Conservation (phyloP, 1,284 basidiomycete species). For the Cryptococcus wingfieldii region DNA sequence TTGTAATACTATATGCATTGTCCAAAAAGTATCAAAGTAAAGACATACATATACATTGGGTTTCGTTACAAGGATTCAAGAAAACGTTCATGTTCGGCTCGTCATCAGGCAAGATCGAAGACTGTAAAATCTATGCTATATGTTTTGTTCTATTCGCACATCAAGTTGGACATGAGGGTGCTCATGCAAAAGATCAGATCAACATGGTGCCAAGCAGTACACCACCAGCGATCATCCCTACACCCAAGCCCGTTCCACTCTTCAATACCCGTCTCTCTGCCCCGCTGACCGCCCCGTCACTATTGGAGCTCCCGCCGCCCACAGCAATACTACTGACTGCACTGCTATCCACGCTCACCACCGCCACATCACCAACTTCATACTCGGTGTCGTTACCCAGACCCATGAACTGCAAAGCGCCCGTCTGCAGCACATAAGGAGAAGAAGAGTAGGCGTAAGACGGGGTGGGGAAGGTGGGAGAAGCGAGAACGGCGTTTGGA, state of each 20-base stretch:
- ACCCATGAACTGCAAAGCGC: slow-evolving; percentile 47
- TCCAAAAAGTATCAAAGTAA: no score
- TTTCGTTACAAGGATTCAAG: no score
- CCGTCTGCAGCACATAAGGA: slow-evolving; percentile 39
- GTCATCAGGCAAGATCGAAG: no score
- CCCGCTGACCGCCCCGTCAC: not conserved
- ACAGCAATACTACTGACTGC: slow-evolving; percentile 1
- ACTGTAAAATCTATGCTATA: no score
- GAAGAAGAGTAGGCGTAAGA: slow-evolving; percentile 61
- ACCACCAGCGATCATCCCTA: not conserved
- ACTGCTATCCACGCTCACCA: slow-evolving; percentile 16
- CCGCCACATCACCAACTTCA: slow-evolving; percentile 16
- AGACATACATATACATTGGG: no score
- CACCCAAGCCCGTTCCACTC: not conserved
- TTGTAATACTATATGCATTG: no score
- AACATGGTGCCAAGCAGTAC: not conserved
- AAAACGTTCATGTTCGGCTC: no score
- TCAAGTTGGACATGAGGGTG: no score
- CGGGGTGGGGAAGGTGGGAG: slow-evolving; percentile 63
- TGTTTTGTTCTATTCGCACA: no score
- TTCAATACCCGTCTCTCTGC: not conserved
- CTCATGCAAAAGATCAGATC: no score
- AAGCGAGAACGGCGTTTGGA: slow-evolving; percentile 68
- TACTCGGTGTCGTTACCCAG: slow-evolving; percentile 31
- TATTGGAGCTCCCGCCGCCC: not conserved